phyloP scores from a whole-genome alignment of 1,284 basidiomycete genomes.

The Coriolopsis trogii region DNA sequence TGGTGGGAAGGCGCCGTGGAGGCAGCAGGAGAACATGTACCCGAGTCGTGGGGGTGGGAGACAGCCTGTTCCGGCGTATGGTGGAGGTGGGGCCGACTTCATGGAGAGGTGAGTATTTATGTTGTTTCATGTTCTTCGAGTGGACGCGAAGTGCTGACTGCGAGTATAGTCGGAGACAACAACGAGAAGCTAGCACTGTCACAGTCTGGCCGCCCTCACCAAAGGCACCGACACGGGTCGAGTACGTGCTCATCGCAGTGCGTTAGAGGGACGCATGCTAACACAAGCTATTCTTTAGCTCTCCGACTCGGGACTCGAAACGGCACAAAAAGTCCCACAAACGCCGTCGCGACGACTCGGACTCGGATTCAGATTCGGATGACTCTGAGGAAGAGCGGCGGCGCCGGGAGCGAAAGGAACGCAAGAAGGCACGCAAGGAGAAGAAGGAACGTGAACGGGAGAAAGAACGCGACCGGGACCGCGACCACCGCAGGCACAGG shows the following conservation, averaged over 20 bases:
- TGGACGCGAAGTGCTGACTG: neutral
- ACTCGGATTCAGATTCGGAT: constrained; percentile 48
- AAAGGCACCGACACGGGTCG: constrained; percentile 56
- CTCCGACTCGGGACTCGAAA: constrained; percentile 52
- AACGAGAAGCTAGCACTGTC: constrained; percentile 66
- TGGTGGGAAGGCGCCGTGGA: constrained; percentile 47
- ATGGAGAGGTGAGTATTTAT: constrained; percentile 52
- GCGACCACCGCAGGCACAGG: constrained; percentile 30
- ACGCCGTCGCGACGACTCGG: constrained; percentile 54
- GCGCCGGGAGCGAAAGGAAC: constrained; percentile 61
- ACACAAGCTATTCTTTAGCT: too few species aligned
- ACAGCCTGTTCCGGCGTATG: constrained; percentile 25
- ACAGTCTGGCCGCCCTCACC: constrained; percentile 89
- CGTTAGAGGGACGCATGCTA: too few species aligned
- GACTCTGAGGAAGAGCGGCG: constrained; percentile 64
- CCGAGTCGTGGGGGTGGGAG: constrained; percentile 34
- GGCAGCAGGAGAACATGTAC: constrained; percentile 55
- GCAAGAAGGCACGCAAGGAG: constrained; percentile 56
- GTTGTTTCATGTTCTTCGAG: neutral
- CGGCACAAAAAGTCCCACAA: constrained; percentile 60
- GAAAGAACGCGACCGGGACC: constrained; percentile 38
- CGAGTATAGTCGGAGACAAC: constrained; percentile 66
- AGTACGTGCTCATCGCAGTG: too few species aligned
- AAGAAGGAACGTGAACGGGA: constrained; percentile 44
- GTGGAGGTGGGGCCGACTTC: constrained; percentile 48